A percentile compares a stretch with the other conserved stretches of the same genome.
phyloP scores from a whole-genome alignment of 73 alveolate species.

The Blepharisma japonicum region DNA sequence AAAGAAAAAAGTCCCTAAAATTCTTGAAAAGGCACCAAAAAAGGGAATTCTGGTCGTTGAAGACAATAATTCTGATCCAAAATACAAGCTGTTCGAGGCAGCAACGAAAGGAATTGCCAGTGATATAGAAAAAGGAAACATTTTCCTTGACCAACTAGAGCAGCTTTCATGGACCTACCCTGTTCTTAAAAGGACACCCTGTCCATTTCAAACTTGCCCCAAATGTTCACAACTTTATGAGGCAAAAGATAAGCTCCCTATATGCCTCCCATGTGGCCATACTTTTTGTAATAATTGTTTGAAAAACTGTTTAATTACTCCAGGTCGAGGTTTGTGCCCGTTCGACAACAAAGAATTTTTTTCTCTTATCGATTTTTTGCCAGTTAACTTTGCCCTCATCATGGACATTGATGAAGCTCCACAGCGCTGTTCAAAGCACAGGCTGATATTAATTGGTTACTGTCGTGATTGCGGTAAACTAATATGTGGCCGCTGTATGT shows the following conservation, averaged over 20 bases:
- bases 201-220: background rate
- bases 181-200: too few relatives aligned
- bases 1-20: too few relatives aligned
- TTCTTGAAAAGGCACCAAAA: too few relatives aligned
- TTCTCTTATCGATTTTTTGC: background rate
- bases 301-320: background rate
- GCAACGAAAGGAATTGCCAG: too few relatives aligned
- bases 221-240: background rate
- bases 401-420: background rate
- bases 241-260: background rate
- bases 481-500: background rate
- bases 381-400: constrained; percentile 1
- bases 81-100: too few relatives aligned
- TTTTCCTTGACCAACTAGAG: too few relatives aligned
- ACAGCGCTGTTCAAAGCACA: background rate
- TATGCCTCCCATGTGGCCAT: constrained; percentile 26
- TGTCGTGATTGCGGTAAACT: background rate
- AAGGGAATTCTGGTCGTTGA: too few relatives aligned
- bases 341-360: constrained; percentile 25
- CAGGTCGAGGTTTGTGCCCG: background rate
- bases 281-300: constrained; percentile 7
- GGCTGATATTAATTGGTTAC: background rate
- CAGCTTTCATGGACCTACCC: too few relatives aligned
- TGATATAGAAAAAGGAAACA: too few relatives aligned
- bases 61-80: too few relatives aligned